Percentiles rank a stretch among this genome's conserved stretches.
These are phyloP conservation scores for Camelina hispida DNA, from an alignment of 345 rosid genomes.

Conservation along the genomic window DNA sequence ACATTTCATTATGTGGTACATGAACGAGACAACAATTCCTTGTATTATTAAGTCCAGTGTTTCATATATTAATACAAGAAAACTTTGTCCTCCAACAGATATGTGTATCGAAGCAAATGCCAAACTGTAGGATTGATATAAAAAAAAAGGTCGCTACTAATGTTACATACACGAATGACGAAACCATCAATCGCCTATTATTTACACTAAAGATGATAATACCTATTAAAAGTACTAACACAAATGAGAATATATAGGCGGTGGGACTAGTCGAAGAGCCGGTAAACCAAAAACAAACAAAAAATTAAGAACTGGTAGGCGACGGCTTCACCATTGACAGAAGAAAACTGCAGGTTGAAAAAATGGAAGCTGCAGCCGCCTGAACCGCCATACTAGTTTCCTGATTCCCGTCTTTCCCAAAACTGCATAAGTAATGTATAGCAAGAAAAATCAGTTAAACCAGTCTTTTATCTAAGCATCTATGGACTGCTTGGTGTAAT, in stretches of 20 bases:
- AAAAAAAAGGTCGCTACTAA: constrained; percentile 27
- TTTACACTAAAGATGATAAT: constrained; percentile 39
- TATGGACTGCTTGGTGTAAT: constrained; percentile 7
- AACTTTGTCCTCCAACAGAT: background rate
- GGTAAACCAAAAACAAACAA: constrained; percentile 7
- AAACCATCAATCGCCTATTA: constrained; percentile 33
- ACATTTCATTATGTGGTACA: constrained; percentile 15
- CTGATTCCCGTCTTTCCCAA: constrained; percentile 43
- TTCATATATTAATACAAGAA: constrained; percentile 2
- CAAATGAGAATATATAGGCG: background rate
- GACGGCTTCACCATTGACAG: constrained; percentile 61
- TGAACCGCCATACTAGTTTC: constrained; percentile 73
- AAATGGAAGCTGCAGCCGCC: constrained; percentile 98
- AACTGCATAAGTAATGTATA: constrained; percentile 47
- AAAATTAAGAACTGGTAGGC: constrained; percentile 61
- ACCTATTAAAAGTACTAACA: constrained; percentile 27
- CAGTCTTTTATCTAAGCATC: background rate
- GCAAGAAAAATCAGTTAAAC: constrained; percentile 17
- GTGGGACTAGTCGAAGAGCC: background rate
- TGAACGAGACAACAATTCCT: background rate
- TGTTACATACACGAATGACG: constrained; percentile 39
- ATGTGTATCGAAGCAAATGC: constrained; percentile 23
- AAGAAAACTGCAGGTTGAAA: constrained; percentile 81
- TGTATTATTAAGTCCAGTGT: constrained; percentile 14
- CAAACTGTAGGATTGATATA: constrained; percentile 4